These are phyloP conservation scores for Clohesyomyces aquaticus DNA, from an alignment of 495 filamentous ascomycete genomes.

Conservation along the genomic window DNA sequence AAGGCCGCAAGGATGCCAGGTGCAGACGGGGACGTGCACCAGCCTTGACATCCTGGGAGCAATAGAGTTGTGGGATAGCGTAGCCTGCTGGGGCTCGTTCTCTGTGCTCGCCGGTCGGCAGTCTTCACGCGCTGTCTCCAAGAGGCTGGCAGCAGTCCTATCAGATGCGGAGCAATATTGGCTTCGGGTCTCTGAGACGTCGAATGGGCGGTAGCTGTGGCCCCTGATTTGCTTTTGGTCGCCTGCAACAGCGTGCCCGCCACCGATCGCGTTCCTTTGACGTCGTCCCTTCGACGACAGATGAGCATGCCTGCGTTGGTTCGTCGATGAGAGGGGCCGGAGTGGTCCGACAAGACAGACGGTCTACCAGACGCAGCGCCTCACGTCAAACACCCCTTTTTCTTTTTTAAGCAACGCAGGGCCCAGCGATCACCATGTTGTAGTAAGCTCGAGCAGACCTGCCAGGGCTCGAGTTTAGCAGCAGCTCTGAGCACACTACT, in stretches of 20 bases:
- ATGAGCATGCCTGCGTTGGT: constrained; percentile 9
- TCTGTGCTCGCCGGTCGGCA: neutral
- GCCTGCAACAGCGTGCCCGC: constrained; percentile 8
- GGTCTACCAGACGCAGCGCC: neutral
- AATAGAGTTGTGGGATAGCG: constrained; percentile 14
- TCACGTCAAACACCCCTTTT: constrained; percentile 12
- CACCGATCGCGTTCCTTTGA: constrained; percentile 22
- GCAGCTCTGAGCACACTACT: neutral
- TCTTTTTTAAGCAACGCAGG: constrained; percentile 2
- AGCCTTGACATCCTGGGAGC: constrained; percentile 19
- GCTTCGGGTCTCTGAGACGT: constrained; percentile 19
- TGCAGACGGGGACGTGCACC: constrained; percentile 7
- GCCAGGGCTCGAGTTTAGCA: constrained; percentile 1
- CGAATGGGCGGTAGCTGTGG: constrained; percentile 29
- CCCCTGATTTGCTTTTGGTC: constrained; percentile 26
- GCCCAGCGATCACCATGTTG: constrained; percentile 15
- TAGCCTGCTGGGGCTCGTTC: constrained; percentile 1
- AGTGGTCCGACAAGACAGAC: constrained; percentile 15
- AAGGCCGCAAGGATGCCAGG: neutral
- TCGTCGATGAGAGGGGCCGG: constrained; percentile 7
- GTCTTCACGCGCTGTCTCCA: constrained; percentile 9
- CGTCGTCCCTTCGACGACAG: constrained; percentile 15
- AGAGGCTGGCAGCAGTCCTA: too few species aligned
- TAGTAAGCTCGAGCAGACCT: constrained; percentile 12
- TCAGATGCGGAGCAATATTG: constrained; percentile 7